Evolutionary conservation across 2,329 filamentous ascomycete species (phyloP).

Genomic region (Beauveria rudraprayagi): DNA sequence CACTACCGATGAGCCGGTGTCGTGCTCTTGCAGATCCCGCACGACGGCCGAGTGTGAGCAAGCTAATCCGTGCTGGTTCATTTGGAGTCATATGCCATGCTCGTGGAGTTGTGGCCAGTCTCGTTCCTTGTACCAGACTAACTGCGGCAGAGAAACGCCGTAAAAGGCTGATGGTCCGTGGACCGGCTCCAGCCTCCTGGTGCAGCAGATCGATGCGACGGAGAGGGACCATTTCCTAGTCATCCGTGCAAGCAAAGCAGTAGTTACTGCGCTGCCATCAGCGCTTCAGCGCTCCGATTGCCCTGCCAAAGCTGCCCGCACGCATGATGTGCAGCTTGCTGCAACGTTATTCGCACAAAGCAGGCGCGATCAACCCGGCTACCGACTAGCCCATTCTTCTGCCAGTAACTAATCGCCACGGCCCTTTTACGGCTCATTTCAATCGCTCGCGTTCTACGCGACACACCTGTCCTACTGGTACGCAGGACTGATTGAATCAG

Average conservation of each 20-base stretch:
- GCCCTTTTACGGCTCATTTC: conserved; percentile 1
- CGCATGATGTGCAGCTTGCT: background rate
- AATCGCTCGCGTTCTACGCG: background rate
- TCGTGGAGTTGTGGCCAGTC: background rate
- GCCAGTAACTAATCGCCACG: background rate
- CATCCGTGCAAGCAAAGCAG: too few species aligned
- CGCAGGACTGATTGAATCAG: background rate
- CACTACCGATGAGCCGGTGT: conserved; percentile 4
- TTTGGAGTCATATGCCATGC: background rate
- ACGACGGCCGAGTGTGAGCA: background rate
- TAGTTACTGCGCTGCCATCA: background rate
- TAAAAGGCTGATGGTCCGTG: background rate
- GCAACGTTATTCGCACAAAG: background rate
- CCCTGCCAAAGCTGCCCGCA: background rate
- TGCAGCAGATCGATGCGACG: conserved; percentile 4
- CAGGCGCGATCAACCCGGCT: background rate
- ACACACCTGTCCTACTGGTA: background rate
- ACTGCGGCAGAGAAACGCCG: background rate
- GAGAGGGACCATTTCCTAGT: background rate
- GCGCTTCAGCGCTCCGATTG: background rate
- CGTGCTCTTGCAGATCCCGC: background rate
- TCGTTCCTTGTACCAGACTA: background rate
- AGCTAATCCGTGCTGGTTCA: background rate
- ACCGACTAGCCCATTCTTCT: background rate
- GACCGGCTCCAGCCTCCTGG: background rate